These are phyloP conservation scores for Dysphania ambrosioides DNA, from an alignment of 148 eudicot genomes.

Conservation along the genomic window DNA sequence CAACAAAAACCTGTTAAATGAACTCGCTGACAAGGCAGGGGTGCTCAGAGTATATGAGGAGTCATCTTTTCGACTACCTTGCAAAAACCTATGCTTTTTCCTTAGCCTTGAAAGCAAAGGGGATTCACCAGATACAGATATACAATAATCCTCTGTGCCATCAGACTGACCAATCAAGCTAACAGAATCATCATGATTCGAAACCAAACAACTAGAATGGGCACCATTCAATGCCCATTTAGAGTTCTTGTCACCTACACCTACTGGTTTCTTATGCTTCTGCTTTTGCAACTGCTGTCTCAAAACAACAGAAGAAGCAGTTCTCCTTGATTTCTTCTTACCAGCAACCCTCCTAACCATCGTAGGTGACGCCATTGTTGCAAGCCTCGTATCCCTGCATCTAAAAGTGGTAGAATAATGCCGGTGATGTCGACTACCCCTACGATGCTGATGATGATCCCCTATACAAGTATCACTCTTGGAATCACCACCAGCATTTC, in stretches of 20 bases:
- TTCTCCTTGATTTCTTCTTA: slow-evolving; percentile 55
- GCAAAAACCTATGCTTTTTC: slow-evolving; percentile 48
- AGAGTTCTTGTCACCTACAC: slow-evolving; percentile 35
- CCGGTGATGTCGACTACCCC: slow-evolving; percentile 16
- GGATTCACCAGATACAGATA: slow-evolving; percentile 52
- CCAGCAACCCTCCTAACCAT: slow-evolving; percentile 42
- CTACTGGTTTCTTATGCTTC: slow-evolving; percentile 32
- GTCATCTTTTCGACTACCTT: slow-evolving; percentile 60
- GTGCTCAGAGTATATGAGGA: slow-evolving; percentile 78
- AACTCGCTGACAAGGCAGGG: slow-evolving; percentile 86
- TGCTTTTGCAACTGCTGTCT: slow-evolving; percentile 43
- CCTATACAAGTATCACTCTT: slow-evolving; percentile 56
- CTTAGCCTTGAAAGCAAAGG: slow-evolving; percentile 69
- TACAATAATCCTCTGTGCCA: slow-evolving; percentile 52
- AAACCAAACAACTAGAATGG: slow-evolving; percentile 30
- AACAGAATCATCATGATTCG: slow-evolving; percentile 49
- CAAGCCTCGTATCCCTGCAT: slow-evolving; percentile 46
- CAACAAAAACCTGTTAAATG: slow-evolving; percentile 54
- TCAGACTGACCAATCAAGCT: slow-evolving; percentile 70
- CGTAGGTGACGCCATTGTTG: slow-evolving; percentile 37
- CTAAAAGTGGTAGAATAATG: slow-evolving; percentile 42
- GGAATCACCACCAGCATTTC: slow-evolving; percentile 59
- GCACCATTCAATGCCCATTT: slow-evolving; percentile 33
- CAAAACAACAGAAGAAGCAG: slow-evolving; percentile 36
- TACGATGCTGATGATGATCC: slow-evolving; percentile 36